Evolutionary conservation across 73 alveolate genomes (phyloP).

Genomic region (Paramecium tetraurelia): DNA sequence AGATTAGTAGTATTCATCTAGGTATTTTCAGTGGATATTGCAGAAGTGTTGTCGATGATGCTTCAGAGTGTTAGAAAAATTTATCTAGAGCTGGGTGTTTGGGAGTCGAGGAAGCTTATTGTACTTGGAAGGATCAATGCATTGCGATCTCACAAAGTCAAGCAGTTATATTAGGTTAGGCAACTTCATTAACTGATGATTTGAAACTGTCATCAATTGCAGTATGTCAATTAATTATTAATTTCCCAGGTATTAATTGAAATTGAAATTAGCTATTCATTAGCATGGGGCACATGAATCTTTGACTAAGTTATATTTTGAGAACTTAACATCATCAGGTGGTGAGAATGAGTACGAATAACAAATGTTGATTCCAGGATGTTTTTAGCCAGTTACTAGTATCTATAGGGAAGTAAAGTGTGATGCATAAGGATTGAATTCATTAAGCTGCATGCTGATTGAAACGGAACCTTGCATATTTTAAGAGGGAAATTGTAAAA

Average conservation of each 20-base stretch:
- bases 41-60: background rate
- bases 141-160: background rate
- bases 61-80: background rate
- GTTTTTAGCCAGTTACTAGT: background rate
- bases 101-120: background rate
- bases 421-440: slow-evolving; percentile 5
- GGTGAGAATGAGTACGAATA: background rate
- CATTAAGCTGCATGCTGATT: background rate
- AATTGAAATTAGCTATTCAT: background rate
- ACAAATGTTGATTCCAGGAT: background rate
- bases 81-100: background rate
- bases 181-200: background rate
- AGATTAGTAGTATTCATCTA: background rate
- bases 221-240: background rate
- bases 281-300: background rate
- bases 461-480: background rate
- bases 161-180: background rate
- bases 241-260: background rate
- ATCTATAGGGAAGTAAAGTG: background rate
- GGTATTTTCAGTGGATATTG: slow-evolving; percentile 44
- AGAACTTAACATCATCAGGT: background rate
- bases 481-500: background rate
- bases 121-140: background rate
- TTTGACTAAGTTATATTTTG: background rate
- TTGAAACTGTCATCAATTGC: background rate